Base-by-base conservation (phyloP, 228 moss, liverwort and hornwort species). In the Sphagnum fallax region DNA sequence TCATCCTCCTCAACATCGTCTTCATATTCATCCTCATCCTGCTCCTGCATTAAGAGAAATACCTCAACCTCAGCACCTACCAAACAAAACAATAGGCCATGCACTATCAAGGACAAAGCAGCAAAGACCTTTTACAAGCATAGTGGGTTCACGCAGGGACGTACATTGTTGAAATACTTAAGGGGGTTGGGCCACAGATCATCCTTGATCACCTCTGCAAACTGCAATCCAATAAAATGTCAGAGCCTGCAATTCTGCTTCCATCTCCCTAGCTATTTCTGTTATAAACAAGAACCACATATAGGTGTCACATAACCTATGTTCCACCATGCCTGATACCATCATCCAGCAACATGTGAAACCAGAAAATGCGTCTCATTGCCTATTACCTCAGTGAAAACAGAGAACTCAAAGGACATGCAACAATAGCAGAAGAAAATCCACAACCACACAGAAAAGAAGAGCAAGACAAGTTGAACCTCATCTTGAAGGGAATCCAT, bases 161-260 rank as follows among this genome's bases (percentile, higher is more conserved):
- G 72, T 80, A 96, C 97, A 64, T 93, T 98, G 74, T 98, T 98
- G 53, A 98, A 98, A 70, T 98, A 93, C 80, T 98, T 98, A 72
- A 93, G 58, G 61, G 97, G 93, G 72, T 93, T 93, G n/a, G 97
- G 97, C 97, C 93, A 93, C 72, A 98, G 77, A 68, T 98, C 97
- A 77, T 98, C 97, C 76, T 91, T 98, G 74, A 98, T 98, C 65
- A 93, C 93, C 79, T 98, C 97, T 52, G 97, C 97, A 70, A 98
- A 93, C 93, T 98, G 88, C 71, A 74, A 70, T 68, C 70, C 70
- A 74, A 73, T 1, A 11, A 11, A 11, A 60, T 60, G 11, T 11
- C 11, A 11, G 15, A 11, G 11, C 59, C 11, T 11, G 59, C 12
- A 15, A 11, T 60, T 60, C 59, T 60, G 12, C 11, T 11, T 11